phyloP scores from a whole-genome alignment of 441 rosid genomes.

The Bruguiera hainesii region DNA sequence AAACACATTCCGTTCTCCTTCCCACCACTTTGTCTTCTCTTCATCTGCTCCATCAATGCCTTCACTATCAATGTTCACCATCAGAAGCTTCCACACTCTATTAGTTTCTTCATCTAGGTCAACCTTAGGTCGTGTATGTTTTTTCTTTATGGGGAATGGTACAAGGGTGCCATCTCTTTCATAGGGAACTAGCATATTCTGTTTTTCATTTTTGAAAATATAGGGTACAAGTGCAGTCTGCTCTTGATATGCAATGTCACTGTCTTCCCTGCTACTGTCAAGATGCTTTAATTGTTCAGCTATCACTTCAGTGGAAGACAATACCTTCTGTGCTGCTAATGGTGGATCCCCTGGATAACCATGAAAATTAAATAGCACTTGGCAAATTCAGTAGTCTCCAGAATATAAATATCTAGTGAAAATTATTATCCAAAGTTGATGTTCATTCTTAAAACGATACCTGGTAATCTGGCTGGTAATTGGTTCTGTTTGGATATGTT shows the following conservation, averaged over 20 bases:
- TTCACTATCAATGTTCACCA: slow-evolving; percentile 62
- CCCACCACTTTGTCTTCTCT: slow-evolving; percentile 82
- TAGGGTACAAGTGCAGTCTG: slow-evolving; percentile 54
- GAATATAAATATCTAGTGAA: slow-evolving; percentile 4
- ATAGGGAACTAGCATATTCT: slow-evolving; percentile 53
- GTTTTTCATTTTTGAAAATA: slow-evolving; percentile 22
- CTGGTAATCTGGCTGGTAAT: slow-evolving; percentile 32
- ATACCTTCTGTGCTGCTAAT: slow-evolving; percentile 5
- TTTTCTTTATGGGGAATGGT: slow-evolving; percentile 50
- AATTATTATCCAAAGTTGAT: too few species aligned
- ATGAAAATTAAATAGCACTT: slow-evolving; percentile 15
- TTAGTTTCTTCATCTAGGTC: slow-evolving; percentile 85
- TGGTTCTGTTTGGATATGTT: slow-evolving; percentile 24
- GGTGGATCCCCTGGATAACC: slow-evolving; percentile 40
- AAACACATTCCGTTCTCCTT: slow-evolving; percentile 76
- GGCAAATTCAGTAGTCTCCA: neutral
- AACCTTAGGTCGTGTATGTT: slow-evolving; percentile 70
- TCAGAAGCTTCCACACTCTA: slow-evolving; percentile 77
- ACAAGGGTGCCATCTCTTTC: slow-evolving; percentile 53
- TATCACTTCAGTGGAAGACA: slow-evolving; percentile 38
- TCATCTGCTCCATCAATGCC: slow-evolving; percentile 45
- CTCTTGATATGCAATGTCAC: slow-evolving; percentile 22
- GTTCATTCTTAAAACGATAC: slow-evolving; percentile 26
- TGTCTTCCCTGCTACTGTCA: slow-evolving; percentile 37
- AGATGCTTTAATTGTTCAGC: slow-evolving; percentile 40